Percentiles rank a stretch among this genome's conserved stretches.
Conservation (phyloP, 331 rosid species). For the Malus hybrid region DNA sequence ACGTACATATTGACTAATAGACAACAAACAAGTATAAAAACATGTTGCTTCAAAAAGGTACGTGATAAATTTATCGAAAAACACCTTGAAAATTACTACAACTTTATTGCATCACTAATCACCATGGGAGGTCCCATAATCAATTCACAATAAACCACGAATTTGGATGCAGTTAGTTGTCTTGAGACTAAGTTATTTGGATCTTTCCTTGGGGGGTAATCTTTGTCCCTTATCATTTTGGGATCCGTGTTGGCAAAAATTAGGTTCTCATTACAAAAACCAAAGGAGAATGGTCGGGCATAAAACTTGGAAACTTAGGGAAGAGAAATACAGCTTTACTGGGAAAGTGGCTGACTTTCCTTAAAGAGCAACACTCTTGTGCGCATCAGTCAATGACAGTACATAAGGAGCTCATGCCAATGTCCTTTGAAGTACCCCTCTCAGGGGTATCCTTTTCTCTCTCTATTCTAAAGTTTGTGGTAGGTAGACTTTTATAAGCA, state of each 20-base stretch:
- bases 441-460: neutral
- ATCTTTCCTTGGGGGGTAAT: neutral
- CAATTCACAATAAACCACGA: neutral
- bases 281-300: no score
- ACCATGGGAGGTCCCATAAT: no score
- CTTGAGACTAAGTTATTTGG: neutral
- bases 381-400: no score
- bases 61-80: no score
- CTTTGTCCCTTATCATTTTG: neutral
- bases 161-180: neutral
- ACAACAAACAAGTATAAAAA: neutral
- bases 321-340: no score
- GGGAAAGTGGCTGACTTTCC: no score
- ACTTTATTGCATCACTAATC: no score
- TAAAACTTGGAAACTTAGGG: no score
- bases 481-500: neutral
- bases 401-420: neutral
- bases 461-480: neutral
- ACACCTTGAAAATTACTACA: no score
- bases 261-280: neutral
- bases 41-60: no score
- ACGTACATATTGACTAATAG: neutral
- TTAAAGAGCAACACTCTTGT: no score
- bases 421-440: neutral
- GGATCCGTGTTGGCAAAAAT: neutral